Percentiles rank a stretch among this genome's conserved stretches.
phyloP scores from a whole-genome alignment of 225 moss, liverwort and hornwort species.

The Asterella californica region DNA sequence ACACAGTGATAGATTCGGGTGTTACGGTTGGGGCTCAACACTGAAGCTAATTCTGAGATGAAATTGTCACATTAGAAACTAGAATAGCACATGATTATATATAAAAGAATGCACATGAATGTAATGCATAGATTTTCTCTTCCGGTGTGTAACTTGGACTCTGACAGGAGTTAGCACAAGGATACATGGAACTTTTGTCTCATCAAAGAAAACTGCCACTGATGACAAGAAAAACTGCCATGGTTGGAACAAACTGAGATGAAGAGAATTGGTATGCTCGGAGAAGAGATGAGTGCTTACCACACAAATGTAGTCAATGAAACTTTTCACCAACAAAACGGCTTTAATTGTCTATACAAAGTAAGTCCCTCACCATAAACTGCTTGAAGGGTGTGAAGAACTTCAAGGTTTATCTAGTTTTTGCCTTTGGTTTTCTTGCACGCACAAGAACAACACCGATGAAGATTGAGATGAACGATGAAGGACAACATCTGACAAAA shows the following conservation, averaged over 20 bases:
- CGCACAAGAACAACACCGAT: slow-evolving; percentile 68
- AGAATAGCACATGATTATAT: not conserved
- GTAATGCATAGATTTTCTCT: not conserved
- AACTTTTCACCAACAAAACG: not conserved
- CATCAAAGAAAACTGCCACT: not conserved
- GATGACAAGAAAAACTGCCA: not conserved
- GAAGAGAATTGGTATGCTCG: not conserved
- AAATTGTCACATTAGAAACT: not conserved
- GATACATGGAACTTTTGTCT: not conserved
- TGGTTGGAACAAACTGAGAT: not conserved
- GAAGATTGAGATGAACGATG: slow-evolving; percentile 68
- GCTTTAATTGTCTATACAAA: not conserved
- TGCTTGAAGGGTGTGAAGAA: not conserved
- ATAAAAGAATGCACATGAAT: not conserved
- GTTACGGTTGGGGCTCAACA: no score
- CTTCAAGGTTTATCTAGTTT: slow-evolving; percentile 13
- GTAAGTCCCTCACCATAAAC: slow-evolving; percentile 7
- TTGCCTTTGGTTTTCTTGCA: slow-evolving; percentile 54
- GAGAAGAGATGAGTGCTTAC: not conserved
- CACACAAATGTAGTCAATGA: not conserved
- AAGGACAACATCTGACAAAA: slow-evolving; percentile 65
- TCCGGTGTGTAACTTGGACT: not conserved
- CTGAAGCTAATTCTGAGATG: no score
- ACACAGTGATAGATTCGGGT: no score
- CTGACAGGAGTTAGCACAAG: not conserved